Base-by-base conservation (phyloP, 331 rosid species). In the Malus hybrid region DNA sequence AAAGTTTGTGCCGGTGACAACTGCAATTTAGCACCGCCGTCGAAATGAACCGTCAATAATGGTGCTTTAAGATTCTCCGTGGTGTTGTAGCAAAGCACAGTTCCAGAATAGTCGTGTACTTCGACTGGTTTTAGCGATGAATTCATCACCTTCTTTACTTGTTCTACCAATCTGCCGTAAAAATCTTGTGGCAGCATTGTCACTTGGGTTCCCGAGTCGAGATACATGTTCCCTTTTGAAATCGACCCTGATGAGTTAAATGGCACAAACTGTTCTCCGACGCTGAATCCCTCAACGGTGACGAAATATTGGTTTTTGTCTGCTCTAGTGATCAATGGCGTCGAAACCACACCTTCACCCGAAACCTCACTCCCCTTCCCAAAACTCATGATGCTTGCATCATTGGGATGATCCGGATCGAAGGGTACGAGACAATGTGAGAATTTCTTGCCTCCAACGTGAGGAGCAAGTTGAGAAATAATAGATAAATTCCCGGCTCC, bases 191-290 rank as follows among this genome's bases (percentile, higher is more conserved):
- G 90, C 57, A 89, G 31, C 69, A 78, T 74, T 20, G 86, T 83
- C 36, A 87, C 65, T 27, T 83, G 86, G 67, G 94, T 82, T 6
- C 90, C 94, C 12, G 90, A 89, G 71, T 89, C 94, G n/a, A 89
- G 65, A 66, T 83, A 66, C 54, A 80, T 69, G 77, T 79, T 87
- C 62, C 91, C 87, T 42, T 78, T 72, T 11, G 77, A 34, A 55
- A 64, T 46, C 15, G 5, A 18, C 10, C 71, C 83, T 44, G 85
- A 66, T 70, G 81, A 66, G 28, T 73, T 80, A 16, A 79, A 89
- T 0, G 83, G 70, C 46, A 89, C 79, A 71, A 75, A 83, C 61
- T 76, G 76, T 18, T 89, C 71, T 60, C 86, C 93, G 12, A 89
- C 81, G 69, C 88, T 85, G 28, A 89, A 59, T 33, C 93, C 91